A percentile compares a stretch with the other conserved stretches of the same genome.
These are phyloP conservation scores for Fraxinus velutina DNA, from an alignment of 305 asterid species.

Conservation along the genomic window DNA sequence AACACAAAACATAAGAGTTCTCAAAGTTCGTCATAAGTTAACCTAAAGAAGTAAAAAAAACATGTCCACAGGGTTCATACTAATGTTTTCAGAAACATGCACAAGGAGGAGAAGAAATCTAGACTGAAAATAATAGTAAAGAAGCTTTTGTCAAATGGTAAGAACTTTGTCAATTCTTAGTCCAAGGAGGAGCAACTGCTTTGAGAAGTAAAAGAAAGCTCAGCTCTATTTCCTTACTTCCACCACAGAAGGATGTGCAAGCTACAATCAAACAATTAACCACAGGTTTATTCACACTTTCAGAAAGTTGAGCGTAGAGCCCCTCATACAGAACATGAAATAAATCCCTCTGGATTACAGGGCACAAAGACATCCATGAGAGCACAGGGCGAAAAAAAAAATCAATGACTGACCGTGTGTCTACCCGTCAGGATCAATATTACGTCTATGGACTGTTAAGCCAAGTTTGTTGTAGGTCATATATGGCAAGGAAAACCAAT, in stretches of 20 bases:
- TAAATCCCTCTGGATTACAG: not conserved
- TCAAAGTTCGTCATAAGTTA: not conserved
- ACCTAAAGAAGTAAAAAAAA: not conserved
- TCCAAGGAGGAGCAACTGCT: not conserved
- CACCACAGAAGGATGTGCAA: not conserved
- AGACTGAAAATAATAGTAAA: not conserved
- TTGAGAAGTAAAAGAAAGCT: not conserved
- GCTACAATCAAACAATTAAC: not conserved
- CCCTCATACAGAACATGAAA: constrained; percentile 1
- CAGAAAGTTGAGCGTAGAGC: not conserved
- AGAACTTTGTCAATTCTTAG: not conserved
- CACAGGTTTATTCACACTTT: constrained; percentile 1
- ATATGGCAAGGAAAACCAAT: not conserved
- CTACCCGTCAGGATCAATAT: not conserved
- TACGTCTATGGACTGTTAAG: not conserved
- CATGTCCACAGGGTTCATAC: not conserved
- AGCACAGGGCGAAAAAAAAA: not conserved
- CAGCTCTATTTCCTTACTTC: not conserved
- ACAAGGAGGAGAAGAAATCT: not conserved
- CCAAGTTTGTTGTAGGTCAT: not conserved
- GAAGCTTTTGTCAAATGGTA: not conserved
- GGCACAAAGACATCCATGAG: not conserved
- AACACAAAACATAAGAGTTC: not conserved
- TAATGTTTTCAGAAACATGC: not conserved
- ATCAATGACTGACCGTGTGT: not conserved